These are phyloP conservation scores for Collybia mongolica DNA, from an alignment of 768 basidiomycete genomes.

Conservation along the genomic window DNA sequence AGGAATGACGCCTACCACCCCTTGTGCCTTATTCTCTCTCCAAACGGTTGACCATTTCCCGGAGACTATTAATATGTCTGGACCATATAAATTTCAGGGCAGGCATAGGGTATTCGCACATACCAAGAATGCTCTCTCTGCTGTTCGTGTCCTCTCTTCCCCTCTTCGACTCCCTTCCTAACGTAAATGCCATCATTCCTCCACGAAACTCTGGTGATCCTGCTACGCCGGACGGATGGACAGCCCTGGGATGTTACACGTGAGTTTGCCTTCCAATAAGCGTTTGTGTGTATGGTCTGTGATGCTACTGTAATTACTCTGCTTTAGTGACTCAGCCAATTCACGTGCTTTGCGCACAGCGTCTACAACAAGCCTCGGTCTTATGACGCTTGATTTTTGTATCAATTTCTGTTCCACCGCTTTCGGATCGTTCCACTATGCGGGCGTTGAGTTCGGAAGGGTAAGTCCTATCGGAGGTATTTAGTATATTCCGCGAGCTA, in stretches of 20 bases:
- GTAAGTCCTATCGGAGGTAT: neutral
- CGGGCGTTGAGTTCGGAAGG: conserved; percentile 1
- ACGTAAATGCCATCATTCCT: neutral
- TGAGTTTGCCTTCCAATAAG: neutral
- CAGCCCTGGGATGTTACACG: neutral
- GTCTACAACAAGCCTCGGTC: neutral
- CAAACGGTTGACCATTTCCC: too few relatives aligned
- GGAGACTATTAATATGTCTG: too few relatives aligned
- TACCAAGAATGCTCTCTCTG: neutral
- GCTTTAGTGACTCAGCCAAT: neutral
- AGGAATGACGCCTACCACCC: too few relatives aligned
- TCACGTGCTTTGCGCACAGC: neutral
- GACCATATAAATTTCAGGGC: too few relatives aligned
- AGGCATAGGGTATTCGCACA: too few relatives aligned
- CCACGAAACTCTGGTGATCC: neutral
- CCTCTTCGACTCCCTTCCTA: neutral
- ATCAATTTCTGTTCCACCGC: neutral
- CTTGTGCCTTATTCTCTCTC: too few relatives aligned
- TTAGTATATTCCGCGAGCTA: neutral
- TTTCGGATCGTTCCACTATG: neutral
- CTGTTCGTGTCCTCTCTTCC: neutral
- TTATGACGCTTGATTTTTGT: neutral
- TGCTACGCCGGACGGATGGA: neutral
- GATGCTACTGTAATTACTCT: too few relatives aligned
- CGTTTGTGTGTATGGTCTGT: too few relatives aligned